Percentiles rank a stretch among this genome's conserved stretches.
These are phyloP conservation scores for Globisporangium apiculatum DNA, from an alignment of 352 stramenopile genomes.

Conservation along the genomic window DNA sequence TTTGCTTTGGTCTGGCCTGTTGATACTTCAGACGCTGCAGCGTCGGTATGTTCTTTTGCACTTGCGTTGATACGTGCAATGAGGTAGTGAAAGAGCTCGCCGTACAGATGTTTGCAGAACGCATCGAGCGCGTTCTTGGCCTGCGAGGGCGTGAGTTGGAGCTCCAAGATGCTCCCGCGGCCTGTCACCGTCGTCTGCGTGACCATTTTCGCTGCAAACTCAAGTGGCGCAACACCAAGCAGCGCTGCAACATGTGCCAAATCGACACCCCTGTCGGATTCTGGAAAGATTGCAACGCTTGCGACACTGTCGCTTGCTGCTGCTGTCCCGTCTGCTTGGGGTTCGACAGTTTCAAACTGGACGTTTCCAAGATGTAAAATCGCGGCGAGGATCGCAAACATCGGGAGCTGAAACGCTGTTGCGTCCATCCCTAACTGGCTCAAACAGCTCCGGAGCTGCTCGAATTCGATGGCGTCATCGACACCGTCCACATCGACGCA, in stretches of 20 bases:
- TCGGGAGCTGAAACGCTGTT: constrained; percentile 47
- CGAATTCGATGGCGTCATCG: constrained; percentile 66
- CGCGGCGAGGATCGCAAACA: constrained; percentile 66
- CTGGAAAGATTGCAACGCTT: constrained; percentile 35
- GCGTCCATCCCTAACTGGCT: constrained; percentile 63
- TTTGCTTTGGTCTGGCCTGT: constrained; percentile 5
- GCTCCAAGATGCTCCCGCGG: constrained; percentile 65
- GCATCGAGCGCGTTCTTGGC: constrained; percentile 78
- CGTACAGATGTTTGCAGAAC: constrained; percentile 83
- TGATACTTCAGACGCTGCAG: constrained; percentile 1
- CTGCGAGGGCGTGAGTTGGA: constrained; percentile 62
- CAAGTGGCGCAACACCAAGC: constrained; percentile 39
- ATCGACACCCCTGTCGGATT: constrained; percentile 41
- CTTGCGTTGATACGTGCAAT: constrained; percentile 72
- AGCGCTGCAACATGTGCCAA: constrained; percentile 51
- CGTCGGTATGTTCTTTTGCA: constrained; percentile 47
- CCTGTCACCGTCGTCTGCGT: constrained; percentile 78
- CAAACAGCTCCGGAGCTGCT: constrained; percentile 55
- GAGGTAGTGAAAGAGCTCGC: constrained; percentile 71
- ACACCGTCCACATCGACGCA: constrained; percentile 72
- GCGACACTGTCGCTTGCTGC: no score
- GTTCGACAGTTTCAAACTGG: constrained; percentile 32
- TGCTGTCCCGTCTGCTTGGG: constrained; percentile 24
- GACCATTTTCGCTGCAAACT: constrained; percentile 77
- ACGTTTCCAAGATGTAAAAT: constrained; percentile 73